Evolutionary conservation across 257 asterid species (phyloP).

Genomic region (Solanum peruvianum): DNA sequence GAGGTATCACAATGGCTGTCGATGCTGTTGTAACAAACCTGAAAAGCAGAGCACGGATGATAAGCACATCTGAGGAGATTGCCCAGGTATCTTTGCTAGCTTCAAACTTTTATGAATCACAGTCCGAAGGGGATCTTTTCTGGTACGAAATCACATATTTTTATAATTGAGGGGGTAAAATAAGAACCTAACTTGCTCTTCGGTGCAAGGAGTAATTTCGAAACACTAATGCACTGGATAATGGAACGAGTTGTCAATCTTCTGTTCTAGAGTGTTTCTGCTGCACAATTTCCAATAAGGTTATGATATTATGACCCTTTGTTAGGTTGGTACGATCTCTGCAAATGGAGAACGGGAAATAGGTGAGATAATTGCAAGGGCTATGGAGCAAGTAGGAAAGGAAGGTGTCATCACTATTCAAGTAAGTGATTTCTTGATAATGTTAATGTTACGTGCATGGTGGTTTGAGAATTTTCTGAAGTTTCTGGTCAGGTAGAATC

Average conservation of each 20-base stretch:
- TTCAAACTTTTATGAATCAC: not conserved
- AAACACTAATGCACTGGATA: not conserved
- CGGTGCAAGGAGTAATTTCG: not conserved
- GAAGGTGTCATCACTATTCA: conserved; percentile 61
- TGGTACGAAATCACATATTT: not conserved
- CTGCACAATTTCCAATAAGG: not conserved
- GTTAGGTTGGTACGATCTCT: conserved; percentile 48
- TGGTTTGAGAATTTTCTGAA: not conserved
- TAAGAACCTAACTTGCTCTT: not conserved
- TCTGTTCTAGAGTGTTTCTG: not conserved
- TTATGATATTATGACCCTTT: not conserved
- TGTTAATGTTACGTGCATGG: not conserved
- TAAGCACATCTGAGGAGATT: conserved; percentile 48
- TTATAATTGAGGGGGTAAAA: not conserved
- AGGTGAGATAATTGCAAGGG: conserved; percentile 58
- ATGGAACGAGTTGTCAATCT: not conserved
- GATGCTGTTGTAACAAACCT: conserved; percentile 39
- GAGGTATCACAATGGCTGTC: conserved; percentile 52
- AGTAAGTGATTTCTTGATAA: conserved; percentile 18
- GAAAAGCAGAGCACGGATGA: conserved; percentile 48
- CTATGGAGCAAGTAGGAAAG: conserved; percentile 62
- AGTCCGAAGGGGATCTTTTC: not conserved
- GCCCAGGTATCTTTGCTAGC: conserved; percentile 28
- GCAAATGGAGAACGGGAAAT: conserved; percentile 54
- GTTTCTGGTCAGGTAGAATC: not conserved